Conservation (phyloP, 257 asterid species). For the Solanum virginianum region DNA sequence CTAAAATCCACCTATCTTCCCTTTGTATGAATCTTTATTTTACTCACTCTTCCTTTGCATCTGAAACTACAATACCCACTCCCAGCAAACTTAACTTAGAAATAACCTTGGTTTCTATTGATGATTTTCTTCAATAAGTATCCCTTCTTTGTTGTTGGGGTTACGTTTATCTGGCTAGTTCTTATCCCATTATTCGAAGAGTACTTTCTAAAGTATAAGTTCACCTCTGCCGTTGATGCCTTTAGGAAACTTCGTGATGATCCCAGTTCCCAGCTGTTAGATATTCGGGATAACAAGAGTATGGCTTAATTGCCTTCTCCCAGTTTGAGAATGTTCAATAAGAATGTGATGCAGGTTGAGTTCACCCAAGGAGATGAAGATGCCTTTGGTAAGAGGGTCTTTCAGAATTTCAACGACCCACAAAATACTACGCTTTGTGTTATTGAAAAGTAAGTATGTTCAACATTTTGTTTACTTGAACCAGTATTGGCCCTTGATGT, state of each 20-base stretch:
- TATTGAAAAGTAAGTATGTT: conserved; percentile 69
- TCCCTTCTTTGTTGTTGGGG: conserved; percentile 80
- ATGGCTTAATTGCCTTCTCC: conserved; percentile 52
- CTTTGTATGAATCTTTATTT: conserved; percentile 26
- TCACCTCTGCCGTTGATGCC: conserved; percentile 67
- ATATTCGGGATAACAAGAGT: conserved; percentile 71
- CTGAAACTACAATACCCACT: conserved; percentile 30
- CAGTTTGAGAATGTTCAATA: conserved; percentile 56
- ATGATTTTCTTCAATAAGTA: conserved; percentile 54
- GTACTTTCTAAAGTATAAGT: conserved; percentile 62
- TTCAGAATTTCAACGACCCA: conserved; percentile 51
- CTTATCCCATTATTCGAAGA: conserved; percentile 59
- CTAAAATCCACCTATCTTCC: conserved; percentile 21
- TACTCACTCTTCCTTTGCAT: conserved; percentile 56
- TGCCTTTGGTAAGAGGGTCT: conserved; percentile 50
- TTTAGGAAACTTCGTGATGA: conserved; percentile 76
- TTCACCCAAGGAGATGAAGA: conserved; percentile 69
- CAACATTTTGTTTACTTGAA: neutral
- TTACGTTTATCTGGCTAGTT: conserved; percentile 70
- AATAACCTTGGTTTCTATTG: conserved; percentile 60
- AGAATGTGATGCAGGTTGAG: conserved; percentile 53
- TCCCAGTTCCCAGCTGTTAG: conserved; percentile 56
- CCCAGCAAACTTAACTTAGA: conserved; percentile 60
- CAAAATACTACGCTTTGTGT: conserved; percentile 44
- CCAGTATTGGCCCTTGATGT: neutral